phyloP scores from a whole-genome alignment of 225 moss, liverwort and hornwort genomes.

The Polytrichum formosum region DNA sequence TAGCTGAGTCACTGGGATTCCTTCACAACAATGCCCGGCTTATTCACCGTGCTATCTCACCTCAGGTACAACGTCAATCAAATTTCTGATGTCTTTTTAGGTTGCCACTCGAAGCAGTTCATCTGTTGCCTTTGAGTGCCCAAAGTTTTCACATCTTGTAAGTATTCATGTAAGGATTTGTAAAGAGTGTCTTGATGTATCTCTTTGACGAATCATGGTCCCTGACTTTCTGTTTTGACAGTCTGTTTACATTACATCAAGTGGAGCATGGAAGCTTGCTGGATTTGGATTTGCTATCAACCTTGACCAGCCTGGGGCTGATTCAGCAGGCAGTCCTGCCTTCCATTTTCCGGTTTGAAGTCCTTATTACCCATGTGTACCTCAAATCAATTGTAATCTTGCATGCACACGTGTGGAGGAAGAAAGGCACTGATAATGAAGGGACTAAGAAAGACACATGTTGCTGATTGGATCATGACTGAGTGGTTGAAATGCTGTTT shows the following conservation, averaged over 20 bases:
- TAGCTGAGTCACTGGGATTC: constrained; percentile 88
- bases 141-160: too few species aligned
- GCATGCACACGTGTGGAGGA: not conserved
- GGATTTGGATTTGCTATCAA: constrained; percentile 86
- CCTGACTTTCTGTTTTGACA: constrained; percentile 32
- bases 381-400: not conserved
- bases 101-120: too few species aligned
- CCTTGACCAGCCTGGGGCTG: constrained; percentile 61
- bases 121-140: too few species aligned
- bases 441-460: too few species aligned
- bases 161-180: too few species aligned
- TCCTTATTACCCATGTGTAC: not conserved
- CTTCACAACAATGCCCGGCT: constrained; percentile 93
- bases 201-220: too few species aligned
- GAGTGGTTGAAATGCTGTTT: too few species aligned
- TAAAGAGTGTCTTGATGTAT: too few species aligned
- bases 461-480: too few species aligned
- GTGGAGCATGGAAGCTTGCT: constrained; percentile 96
- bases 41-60: constrained; percentile 84
- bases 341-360: constrained; percentile 82
- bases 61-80: constrained; percentile 54
- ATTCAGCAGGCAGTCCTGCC: constrained; percentile 58
- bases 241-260: constrained; percentile 93
- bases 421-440: too few species aligned
- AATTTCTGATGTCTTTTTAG: too few species aligned